Base-by-base conservation (phyloP, 148 eudicot species). In the Camellia lanceoleosa region DNA sequence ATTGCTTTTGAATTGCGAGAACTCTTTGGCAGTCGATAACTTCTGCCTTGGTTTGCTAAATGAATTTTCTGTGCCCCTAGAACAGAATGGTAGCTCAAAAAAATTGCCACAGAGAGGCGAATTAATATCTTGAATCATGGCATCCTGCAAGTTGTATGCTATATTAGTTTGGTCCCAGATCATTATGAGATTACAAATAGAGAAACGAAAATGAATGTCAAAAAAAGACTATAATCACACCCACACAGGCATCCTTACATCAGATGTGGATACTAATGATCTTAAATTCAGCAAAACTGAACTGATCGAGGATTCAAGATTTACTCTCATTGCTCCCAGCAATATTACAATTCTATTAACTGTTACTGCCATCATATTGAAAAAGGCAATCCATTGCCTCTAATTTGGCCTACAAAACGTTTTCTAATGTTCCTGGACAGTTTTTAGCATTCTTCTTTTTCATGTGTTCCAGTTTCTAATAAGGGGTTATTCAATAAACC, bases 111-210 rank as follows among this genome's bases (percentile, higher is more conserved):
- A 70, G 23, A 52, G 30, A 73, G 84, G 77, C 69, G 65, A 68
- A 74, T 78, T 49, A 55, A 80, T 80, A 47, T 79, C 83, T 78
- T 78, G 77, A 78, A 75, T 70, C 80, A 76, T 38, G 13, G 80
- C 61, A 84, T 76, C 85, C 87, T 84, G 75, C 63, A 62, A 66
- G 9, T 64, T 73, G 19, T 62, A 30, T 19, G 15, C 23, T 19
- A 16, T 15, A 46, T 44, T 16, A 58, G 52, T 60, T 54, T 19
- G 23, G 62, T 72, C 58, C 64, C 75, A 19, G 66, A 30, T 66
- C n/a, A 44, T 18, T 52, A 30, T 30, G 38, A 30, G 38, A 30
- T 30, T 30, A 30, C 38, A 30, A 30, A 30, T 30, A 30, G 38
- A 30, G 38, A 30, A 30, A 30, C 38, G 1, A 30, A 30, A 30